Evolutionary conservation across 139 green algal species (phyloP), one percentile per base, ranked within the genome.

Genomic region (Axilococcus clingmanii): DNA sequence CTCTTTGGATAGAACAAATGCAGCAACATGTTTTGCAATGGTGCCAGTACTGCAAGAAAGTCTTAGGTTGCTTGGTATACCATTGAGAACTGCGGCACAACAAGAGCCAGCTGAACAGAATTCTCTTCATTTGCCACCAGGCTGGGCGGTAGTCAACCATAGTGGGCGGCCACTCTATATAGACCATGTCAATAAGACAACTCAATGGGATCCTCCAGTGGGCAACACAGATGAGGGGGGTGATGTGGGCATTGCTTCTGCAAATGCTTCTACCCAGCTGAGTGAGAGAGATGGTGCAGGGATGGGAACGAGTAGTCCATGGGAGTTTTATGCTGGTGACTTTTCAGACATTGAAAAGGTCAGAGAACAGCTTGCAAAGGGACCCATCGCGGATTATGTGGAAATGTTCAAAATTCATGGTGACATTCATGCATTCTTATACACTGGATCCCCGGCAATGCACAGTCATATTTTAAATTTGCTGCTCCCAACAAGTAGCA

Each of bases 1-100:
- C 74, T 94, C 80, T 2, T 72, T 99, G 51, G 92, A 99, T 65
- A 71, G 92, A 29, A 99, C 92, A 35, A 99, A 99, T 58, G 84
- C 93, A 5, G 89, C 86, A 12, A 80, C 71, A 52, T 99, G 93
- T 68, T 99, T 96, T 55, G 82, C 52, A 20, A 65, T 61, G 51
- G 43, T 68, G 40, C 51, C 65, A 29, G 72, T 77, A 40, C 63
- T 87, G 16, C 59, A 76, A 37, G 70, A 86, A 66, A 57, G 71
- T 50, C 53, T 62, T n/a, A 44, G 65, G 3, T 50, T 69, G 53
- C 61, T 93, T 54, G 84, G 79, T 38, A 61, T 93, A 2, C 42
- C 54, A 12, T 71, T 89, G 12, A 59, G 25, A 50, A 54, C 20
- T 42, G 43, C 38, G 24, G 32, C 15, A 32, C 12, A 32, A 15